A percentile compares a stretch with the other conserved stretches of the same genome.
phyloP scores from a whole-genome alignment of 352 stramenopile genomes.

The Pythium coloratum region DNA sequence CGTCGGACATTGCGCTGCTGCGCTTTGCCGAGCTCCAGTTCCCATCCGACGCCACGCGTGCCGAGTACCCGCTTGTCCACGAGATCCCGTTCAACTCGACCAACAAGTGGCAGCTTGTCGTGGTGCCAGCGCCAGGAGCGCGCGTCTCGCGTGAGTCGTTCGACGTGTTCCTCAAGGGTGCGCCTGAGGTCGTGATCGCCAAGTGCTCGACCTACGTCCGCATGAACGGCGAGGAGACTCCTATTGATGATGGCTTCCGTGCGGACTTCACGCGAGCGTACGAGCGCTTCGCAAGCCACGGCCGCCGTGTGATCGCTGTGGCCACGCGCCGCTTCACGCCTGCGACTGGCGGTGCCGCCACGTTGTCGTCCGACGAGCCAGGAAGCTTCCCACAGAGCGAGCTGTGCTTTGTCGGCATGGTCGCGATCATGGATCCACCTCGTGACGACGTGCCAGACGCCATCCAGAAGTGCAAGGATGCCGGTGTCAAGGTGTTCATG shows the following conservation, averaged over 20 bases:
- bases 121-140: conserved; percentile 35
- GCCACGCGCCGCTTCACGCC: conserved; percentile 38
- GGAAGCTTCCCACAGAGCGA: conserved; percentile 37
- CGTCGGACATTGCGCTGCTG: conserved; percentile 53
- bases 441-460: conserved; percentile 69
- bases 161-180: conserved; percentile 92
- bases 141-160: conserved; percentile 22
- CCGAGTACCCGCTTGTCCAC: conserved; percentile 47
- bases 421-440: conserved; percentile 93
- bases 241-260: conserved; percentile 41
- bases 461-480: conserved; percentile 73
- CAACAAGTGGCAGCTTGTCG: conserved; percentile 67
- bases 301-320: conserved; percentile 45
- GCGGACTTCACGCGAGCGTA: conserved; percentile 53
- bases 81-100: conserved; percentile 71
- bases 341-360: neutral
- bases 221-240: conserved; percentile 44
- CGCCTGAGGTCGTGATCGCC: conserved; percentile 90
- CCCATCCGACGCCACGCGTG: conserved; percentile 33
- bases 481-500: conserved; percentile 92
- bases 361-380: conserved; percentile 36
- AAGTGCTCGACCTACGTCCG: conserved; percentile 75
- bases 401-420: conserved; percentile 87
- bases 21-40: conserved; percentile 45
- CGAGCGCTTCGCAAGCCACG: conserved; percentile 44